Evolutionary conservation across 441 rosid species (phyloP), one percentile per base, ranked within the genome.

Genomic region (Adansonia madagascariensis): DNA sequence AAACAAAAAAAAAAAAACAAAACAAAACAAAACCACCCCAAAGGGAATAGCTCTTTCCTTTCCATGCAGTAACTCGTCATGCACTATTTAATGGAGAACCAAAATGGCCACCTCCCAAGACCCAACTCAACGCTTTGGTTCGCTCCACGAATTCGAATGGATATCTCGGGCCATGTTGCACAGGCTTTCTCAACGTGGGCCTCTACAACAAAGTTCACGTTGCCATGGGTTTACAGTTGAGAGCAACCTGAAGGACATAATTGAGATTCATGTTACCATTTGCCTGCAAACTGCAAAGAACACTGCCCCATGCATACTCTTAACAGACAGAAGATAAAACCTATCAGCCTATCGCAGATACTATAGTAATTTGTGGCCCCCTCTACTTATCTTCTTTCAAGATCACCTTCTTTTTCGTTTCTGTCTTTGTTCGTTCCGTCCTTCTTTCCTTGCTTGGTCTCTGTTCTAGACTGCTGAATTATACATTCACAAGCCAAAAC

Each of bases 31-130:
- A 60, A 41, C 44, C 46, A 18, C 31, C 17, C n/a, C 55, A 50
- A 4, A 12, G 55, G 55, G 14, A 20, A 12, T 14, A 10, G 6
- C 53, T 46, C 41, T 35, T 35, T 1, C 55, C 27, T 43, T n/a
- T 57, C 39, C 70, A 60, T 20, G n/a, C 56, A 3, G 20, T 2
- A 6, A 12, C 65, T 35, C 61, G 53, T 71, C 41, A 35, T 35
- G 35, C 41, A 35, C 41, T 35, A 35, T 35, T 61, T 20, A 2
- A 27, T 1, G 80, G 73, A 41, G 10, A 20, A 10, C 59, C 67
- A 0, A 62, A 18, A 57, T 79, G 81, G 81, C 77, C 68, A 31
- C 3, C n/a, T 3, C 9, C 1, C 0, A 73, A 73, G 63, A 9
- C 17, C 27, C 15, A 18, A 6, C 39, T 73, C 24, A 39, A 44